Percentiles rank a stretch among this genome's conserved stretches.
Evolutionary conservation across 441 rosid species (phyloP).

Genomic region (Adansonia gregorii): DNA sequence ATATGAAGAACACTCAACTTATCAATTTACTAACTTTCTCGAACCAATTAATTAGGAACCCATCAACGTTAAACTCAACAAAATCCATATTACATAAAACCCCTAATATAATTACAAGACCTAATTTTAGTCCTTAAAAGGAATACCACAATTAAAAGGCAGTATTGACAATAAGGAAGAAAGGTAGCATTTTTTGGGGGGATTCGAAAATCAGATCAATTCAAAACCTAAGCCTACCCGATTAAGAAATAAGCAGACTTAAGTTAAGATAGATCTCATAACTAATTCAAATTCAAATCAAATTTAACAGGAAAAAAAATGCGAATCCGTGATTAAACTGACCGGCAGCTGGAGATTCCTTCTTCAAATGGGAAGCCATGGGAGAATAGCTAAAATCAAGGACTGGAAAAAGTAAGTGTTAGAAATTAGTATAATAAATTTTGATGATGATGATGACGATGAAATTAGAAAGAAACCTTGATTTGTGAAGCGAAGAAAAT

Average conservation of each 20-base stretch:
- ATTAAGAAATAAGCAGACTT: background rate
- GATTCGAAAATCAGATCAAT: background rate
- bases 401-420: background rate
- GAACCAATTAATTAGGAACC: background rate
- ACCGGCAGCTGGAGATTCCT: conserved; percentile 61
- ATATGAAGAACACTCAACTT: background rate
- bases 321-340: conserved; percentile 15
- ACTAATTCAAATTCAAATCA: background rate
- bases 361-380: conserved; percentile 71
- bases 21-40: background rate
- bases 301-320: background rate
- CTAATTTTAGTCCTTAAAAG: background rate
- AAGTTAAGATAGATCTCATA: conserved; percentile 19
- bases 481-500: too few species aligned
- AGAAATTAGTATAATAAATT: background rate
- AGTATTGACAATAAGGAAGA: background rate
- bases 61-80: background rate
- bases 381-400: conserved; percentile 25
- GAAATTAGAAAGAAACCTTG: conserved; percentile 3
- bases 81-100: background rate
- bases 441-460: background rate
- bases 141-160: background rate
- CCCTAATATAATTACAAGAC: conserved; percentile 7
- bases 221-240: background rate
- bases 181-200: background rate